Percentiles rank a stretch among this genome's conserved stretches.
phyloP scores from a whole-genome alignment of 192 early-diverging fungal genomes.

The Entomortierella beljakovae region DNA sequence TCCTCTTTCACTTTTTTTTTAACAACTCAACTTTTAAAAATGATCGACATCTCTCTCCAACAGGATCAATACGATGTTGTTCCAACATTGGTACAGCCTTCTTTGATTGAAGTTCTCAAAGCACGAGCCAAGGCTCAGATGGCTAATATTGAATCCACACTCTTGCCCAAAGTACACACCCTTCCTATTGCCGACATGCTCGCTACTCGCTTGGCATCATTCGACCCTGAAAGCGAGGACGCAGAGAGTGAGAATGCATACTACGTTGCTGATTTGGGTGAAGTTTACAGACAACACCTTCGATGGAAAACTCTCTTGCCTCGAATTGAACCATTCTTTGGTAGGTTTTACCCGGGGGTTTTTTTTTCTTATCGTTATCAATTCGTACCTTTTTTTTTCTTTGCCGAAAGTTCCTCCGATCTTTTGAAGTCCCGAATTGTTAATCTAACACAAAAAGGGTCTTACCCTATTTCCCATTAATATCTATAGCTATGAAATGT shows the following conservation, averaged over 20 bases:
- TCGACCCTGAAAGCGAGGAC: constrained; percentile 52
- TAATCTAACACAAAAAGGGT: neutral
- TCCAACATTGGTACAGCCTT: constrained; percentile 29
- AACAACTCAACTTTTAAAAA: neutral
- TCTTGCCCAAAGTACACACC: constrained; percentile 19
- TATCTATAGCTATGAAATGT: constrained; percentile 89
- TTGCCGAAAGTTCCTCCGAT: neutral
- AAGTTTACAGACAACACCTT: constrained; percentile 86
- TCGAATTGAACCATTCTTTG: constrained; percentile 95
- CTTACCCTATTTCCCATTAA: neutral
- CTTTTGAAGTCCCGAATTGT: constrained; percentile 5
- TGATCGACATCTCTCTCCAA: constrained; percentile 50
- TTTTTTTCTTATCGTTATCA: constrained; percentile 22
- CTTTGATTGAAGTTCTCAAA: constrained; percentile 37
- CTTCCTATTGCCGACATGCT: constrained; percentile 29
- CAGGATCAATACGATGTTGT: constrained; percentile 40
- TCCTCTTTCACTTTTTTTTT: constrained; percentile 1
- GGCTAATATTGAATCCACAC: neutral
- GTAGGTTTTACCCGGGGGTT: constrained; percentile 62
- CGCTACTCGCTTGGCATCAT: constrained; percentile 18
- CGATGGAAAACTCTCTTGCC: constrained; percentile 88
- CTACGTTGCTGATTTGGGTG: constrained; percentile 94
- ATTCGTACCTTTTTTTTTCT: constrained; percentile 10
- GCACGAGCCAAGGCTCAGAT: constrained; percentile 18
- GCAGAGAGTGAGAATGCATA: constrained; percentile 87